Evolutionary conservation across 352 stramenopile species (phyloP).

Genomic region (Pythium rishiriense): DNA sequence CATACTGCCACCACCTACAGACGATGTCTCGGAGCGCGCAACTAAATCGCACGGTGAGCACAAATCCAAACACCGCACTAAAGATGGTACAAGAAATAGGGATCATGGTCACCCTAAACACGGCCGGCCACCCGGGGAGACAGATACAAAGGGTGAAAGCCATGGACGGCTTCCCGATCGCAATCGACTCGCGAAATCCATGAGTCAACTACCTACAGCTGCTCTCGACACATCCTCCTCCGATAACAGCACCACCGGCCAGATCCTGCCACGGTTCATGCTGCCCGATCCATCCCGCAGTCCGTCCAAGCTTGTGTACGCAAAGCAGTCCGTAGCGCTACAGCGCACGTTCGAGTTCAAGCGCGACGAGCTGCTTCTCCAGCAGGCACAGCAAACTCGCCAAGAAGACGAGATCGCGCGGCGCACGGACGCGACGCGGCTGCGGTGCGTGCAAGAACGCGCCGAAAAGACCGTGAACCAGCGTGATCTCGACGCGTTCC

Average conservation of each 20-base stretch:
- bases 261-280: conserved; percentile 57
- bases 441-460: conserved; percentile 42
- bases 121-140: not conserved
- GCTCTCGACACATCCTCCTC: not conserved
- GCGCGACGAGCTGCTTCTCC: not conserved
- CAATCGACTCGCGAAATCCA: conserved; percentile 21
- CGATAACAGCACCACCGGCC: not conserved
- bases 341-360: conserved; percentile 21
- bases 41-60: not conserved
- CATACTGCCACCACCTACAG: not conserved
- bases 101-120: not conserved
- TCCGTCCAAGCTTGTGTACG: conserved; percentile 9
- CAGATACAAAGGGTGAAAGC: not conserved
- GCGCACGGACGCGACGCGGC: conserved; percentile 35
- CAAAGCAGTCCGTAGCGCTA: conserved; percentile 8
- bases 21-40: not conserved
- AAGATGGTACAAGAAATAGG: not conserved
- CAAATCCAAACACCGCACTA: not conserved
- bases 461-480: conserved; percentile 39
- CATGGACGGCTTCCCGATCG: not conserved
- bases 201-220: not conserved
- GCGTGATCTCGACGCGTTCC: conserved; percentile 50
- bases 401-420: conserved; percentile 32
- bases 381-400: not conserved
- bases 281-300: conserved; percentile 31